Conservation (phyloP, 2,329 filamentous ascomycete species). For the Cercospora beticola region DNA sequence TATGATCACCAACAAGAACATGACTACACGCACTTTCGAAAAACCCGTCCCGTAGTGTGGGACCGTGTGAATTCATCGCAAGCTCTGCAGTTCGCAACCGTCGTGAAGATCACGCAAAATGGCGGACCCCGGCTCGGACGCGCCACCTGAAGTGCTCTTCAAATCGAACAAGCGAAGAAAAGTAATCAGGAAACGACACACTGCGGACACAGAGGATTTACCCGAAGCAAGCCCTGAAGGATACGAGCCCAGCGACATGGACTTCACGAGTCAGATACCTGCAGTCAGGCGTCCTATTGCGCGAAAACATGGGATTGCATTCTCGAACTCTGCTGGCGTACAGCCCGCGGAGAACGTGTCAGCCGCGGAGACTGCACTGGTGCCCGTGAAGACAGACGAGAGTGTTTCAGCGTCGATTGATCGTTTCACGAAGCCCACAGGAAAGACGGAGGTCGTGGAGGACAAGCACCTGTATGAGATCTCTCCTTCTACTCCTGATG, state of each 20-base stretch:
- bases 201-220: slow-evolving; percentile 29
- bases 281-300: slow-evolving; percentile 19
- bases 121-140: not conserved
- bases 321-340: slow-evolving; percentile 22
- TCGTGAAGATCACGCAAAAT: not conserved
- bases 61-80: not conserved
- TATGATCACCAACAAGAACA: not conserved
- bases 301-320: slow-evolving; percentile 35
- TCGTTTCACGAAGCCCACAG: slow-evolving; percentile 72
- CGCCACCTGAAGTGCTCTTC: slow-evolving; percentile 40
- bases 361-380: slow-evolving; percentile 14
- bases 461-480: slow-evolving; percentile 76
- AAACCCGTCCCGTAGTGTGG: not conserved
- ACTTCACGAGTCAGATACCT: not conserved
- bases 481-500: slow-evolving; percentile 6
- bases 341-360: not conserved
- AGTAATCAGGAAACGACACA: slow-evolving; percentile 48
- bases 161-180: slow-evolving; percentile 53
- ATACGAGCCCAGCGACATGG: not conserved
- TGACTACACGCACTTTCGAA: not conserved
- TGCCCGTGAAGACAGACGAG: slow-evolving; percentile 17
- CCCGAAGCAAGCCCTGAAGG: not conserved
- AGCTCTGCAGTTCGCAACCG: not conserved
- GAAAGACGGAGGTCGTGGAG: slow-evolving; percentile 60
- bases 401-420: slow-evolving; percentile 42